Conservation (phyloP, 352 stramenopile genomes). For the Pythium phragmiticola region DNA sequence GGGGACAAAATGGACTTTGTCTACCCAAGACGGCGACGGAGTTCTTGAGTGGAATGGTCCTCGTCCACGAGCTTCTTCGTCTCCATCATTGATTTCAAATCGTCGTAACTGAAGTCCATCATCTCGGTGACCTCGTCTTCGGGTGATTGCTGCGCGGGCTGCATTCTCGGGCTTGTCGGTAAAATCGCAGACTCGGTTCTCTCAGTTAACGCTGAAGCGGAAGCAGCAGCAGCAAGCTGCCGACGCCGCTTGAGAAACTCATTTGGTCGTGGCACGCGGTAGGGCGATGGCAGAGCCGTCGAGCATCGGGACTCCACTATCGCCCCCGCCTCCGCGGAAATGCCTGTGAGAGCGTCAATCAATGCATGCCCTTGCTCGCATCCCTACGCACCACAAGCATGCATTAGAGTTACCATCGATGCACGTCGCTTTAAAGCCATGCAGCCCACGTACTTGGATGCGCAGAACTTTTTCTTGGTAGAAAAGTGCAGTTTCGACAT, state of each 20-base stretch:
- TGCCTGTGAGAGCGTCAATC: neutral
- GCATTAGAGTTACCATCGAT: neutral
- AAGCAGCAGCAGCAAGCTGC: slow-evolving; percentile 4
- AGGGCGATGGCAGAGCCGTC: neutral
- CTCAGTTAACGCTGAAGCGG: neutral
- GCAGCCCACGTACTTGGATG: slow-evolving; percentile 1
- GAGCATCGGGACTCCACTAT: slow-evolving; percentile 1
- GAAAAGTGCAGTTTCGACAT: slow-evolving; percentile 21
- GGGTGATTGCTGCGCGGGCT: neutral
- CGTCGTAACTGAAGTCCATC: slow-evolving; percentile 40
- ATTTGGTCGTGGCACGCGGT: slow-evolving; percentile 11
- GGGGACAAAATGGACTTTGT: neutral
- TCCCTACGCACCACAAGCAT: slow-evolving; percentile 1
- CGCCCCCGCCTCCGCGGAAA: slow-evolving; percentile 3
- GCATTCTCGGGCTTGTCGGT: neutral
- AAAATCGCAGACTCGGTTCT: neutral
- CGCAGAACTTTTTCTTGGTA: slow-evolving; percentile 17
- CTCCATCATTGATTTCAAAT: slow-evolving; percentile 68
- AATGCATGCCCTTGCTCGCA: neutral
- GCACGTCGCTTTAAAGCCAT: neutral
- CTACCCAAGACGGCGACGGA: slow-evolving; percentile 60
- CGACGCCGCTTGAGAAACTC: slow-evolving; percentile 10
- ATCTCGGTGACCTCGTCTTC: slow-evolving; percentile 1
- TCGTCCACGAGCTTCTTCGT: slow-evolving; percentile 31
- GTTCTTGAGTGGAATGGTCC: slow-evolving; percentile 53